Conservation (phyloP, 768 basidiomycete genomes). For the Rhizopogon rudus region DNA sequence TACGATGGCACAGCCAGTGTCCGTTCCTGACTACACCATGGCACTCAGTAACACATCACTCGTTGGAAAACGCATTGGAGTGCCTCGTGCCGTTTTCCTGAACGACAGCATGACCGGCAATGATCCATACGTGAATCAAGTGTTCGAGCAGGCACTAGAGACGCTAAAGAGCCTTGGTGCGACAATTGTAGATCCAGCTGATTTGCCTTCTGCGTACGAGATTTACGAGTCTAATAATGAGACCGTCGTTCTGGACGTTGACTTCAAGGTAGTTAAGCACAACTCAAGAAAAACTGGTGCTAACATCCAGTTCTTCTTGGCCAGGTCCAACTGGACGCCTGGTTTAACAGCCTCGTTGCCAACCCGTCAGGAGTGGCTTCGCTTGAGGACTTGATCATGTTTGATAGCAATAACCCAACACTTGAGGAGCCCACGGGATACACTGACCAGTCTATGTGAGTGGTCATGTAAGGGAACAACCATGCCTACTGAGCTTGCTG, state of each 20-base stretch:
- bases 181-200: conserved; percentile 57
- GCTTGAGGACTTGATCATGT: conserved; percentile 53
- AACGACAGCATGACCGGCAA: conserved; percentile 21
- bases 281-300: neutral
- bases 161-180: conserved; percentile 35
- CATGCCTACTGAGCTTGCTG: conserved; percentile 5
- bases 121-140: conserved; percentile 27
- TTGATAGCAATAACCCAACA: conserved; percentile 45
- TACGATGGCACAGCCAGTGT: conserved; percentile 45
- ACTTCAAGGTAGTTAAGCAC: conserved; percentile 50
- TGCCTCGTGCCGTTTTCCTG: conserved; percentile 36
- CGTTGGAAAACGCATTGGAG: conserved; percentile 48
- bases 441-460: conserved; percentile 29
- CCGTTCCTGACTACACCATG: conserved; percentile 50
- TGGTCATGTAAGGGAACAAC: neutral
- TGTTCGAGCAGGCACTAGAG: conserved; percentile 37
- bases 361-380: conserved; percentile 58
- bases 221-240: conserved; percentile 47
- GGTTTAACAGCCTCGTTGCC: conserved; percentile 38
- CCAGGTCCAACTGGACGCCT: conserved; percentile 51
- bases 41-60: conserved; percentile 47
- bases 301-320: neutral
- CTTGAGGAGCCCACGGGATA: conserved; percentile 40
- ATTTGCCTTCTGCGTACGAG: conserved; percentile 52
- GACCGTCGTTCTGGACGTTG: conserved; percentile 45